Percentiles rank a stretch among this genome's conserved stretches.
Evolutionary conservation across 805 yeast species (phyloP).

Genomic region (Metschnikowia henanensis): DNA sequence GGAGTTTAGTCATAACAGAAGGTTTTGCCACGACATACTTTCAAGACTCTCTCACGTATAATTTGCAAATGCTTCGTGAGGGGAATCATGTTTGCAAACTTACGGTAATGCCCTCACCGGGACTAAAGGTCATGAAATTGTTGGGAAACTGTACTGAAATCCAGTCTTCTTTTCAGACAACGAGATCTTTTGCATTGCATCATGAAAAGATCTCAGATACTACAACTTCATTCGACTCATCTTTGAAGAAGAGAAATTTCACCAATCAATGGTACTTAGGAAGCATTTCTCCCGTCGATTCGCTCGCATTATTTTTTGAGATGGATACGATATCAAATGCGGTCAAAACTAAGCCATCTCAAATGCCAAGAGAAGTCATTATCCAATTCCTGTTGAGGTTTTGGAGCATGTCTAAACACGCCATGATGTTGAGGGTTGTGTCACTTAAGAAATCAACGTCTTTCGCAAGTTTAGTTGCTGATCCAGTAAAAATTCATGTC

Average conservation of each 20-base stretch:
- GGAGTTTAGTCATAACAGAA: conserved; percentile 30
- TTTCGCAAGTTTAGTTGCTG: conserved; percentile 17
- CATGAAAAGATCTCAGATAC: conserved; percentile 35
- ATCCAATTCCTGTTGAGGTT: conserved; percentile 36
- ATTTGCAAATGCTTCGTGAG: conserved; percentile 2
- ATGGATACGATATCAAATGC: conserved; percentile 29
- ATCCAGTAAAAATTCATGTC: conserved; percentile 18
- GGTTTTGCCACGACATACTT: conserved; percentile 29
- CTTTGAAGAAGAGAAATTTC: conserved; percentile 30
- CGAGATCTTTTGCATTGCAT: conserved; percentile 21
- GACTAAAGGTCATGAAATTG: conserved; percentile 32
- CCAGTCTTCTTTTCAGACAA: conserved; percentile 32
- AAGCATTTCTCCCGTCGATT: conserved; percentile 20
- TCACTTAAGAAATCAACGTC: conserved; percentile 34
- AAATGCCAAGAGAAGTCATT: conserved; percentile 23
- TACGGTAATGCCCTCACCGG: conserved; percentile 31
- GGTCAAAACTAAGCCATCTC: conserved; percentile 12
- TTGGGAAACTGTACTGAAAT: conserved; percentile 34
- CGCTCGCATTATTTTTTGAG: conserved; percentile 34
- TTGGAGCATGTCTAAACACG: conserved; percentile 21
- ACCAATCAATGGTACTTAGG: conserved; percentile 41
- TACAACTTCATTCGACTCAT: conserved; percentile 31
- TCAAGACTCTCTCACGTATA: conserved; percentile 14
- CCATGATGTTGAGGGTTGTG: conserved; percentile 30
- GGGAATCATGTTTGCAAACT: conserved; percentile 18